Percentiles rank a stretch among this genome's conserved stretches.
Conservation (phyloP, 345 rosid species). For the Lenwebbia sp. region DNA sequence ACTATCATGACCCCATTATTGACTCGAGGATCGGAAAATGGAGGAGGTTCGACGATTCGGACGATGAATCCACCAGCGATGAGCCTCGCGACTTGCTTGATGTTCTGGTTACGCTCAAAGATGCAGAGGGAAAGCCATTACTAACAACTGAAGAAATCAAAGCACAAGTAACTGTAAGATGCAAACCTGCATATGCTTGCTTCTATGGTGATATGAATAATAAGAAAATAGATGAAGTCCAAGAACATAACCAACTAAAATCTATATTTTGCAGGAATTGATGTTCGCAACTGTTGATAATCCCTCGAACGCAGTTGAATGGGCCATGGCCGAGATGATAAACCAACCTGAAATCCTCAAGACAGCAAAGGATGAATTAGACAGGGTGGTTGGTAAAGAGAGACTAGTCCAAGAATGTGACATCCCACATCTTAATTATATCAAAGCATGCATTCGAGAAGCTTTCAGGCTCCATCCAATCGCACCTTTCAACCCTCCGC, state of each 20-base stretch:
- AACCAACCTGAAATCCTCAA: slow-evolving; percentile 25
- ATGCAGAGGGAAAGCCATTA: slow-evolving; percentile 16
- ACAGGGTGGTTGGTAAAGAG: slow-evolving; percentile 26
- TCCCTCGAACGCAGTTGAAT: slow-evolving; percentile 38
- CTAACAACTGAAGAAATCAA: slow-evolving; percentile 31
- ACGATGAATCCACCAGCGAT: background rate
- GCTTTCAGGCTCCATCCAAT: slow-evolving; percentile 37
- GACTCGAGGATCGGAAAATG: slow-evolving; percentile 29
- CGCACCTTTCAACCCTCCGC: slow-evolving; percentile 30
- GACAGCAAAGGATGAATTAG: slow-evolving; percentile 33
- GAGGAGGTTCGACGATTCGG: background rate
- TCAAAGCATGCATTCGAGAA: slow-evolving; percentile 26
- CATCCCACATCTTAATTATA: slow-evolving; percentile 25
- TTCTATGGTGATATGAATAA: background rate
- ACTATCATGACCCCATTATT: slow-evolving; percentile 39
- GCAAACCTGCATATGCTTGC: background rate
- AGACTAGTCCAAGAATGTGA: slow-evolving; percentile 39
- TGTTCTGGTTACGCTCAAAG: slow-evolving; percentile 24
- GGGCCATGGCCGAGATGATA: slow-evolving; percentile 41
- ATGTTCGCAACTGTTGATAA: slow-evolving; percentile 31
- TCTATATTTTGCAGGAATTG: slow-evolving; percentile 17
- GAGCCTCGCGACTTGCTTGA: slow-evolving; percentile 33
- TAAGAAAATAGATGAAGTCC: background rate
- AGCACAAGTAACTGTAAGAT: slow-evolving; percentile 24
- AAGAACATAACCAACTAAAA: background rate